These are phyloP conservation scores for Malus orientalis DNA, from an alignment of 306 rosid species.

Conservation along the genomic window DNA sequence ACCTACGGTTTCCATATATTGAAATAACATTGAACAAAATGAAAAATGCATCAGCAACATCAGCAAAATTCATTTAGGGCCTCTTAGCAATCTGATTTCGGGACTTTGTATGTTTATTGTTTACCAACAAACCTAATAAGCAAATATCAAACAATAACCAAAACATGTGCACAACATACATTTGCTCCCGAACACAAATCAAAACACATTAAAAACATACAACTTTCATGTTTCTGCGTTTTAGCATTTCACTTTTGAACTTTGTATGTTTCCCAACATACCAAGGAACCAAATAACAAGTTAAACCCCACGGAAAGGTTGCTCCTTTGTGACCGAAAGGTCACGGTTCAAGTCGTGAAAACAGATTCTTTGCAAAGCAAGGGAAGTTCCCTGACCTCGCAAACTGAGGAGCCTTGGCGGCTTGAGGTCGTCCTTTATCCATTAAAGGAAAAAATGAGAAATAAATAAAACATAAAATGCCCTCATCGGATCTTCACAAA, in stretches of 20 bases:
- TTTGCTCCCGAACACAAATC: neutral
- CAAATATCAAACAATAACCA: slow-evolving; percentile 1
- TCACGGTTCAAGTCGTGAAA: too few species aligned
- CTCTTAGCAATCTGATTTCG: neutral
- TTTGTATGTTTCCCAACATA: neutral
- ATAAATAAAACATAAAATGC: neutral
- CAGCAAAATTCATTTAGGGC: neutral
- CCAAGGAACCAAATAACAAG: neutral
- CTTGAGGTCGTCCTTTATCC: neutral
- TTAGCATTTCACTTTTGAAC: neutral
- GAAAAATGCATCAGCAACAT: neutral
- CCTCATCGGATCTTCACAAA: slow-evolving; percentile 29
- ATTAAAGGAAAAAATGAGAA: neutral
- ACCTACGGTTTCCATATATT: neutral
- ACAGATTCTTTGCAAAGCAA: too few species aligned
- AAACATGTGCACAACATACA: neutral
- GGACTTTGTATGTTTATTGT: neutral
- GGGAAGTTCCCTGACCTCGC: too few species aligned
- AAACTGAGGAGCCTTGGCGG: too few species aligned
- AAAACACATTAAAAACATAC: neutral
- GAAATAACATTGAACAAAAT: slow-evolving; percentile 1
- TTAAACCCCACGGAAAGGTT: too few species aligned
- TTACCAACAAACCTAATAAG: neutral
- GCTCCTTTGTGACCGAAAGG: too few species aligned
- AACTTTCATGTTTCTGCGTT: neutral